Evolutionary conservation across 306 rosid genomes (phyloP).

Genomic region (Acacia melanoxylon): DNA sequence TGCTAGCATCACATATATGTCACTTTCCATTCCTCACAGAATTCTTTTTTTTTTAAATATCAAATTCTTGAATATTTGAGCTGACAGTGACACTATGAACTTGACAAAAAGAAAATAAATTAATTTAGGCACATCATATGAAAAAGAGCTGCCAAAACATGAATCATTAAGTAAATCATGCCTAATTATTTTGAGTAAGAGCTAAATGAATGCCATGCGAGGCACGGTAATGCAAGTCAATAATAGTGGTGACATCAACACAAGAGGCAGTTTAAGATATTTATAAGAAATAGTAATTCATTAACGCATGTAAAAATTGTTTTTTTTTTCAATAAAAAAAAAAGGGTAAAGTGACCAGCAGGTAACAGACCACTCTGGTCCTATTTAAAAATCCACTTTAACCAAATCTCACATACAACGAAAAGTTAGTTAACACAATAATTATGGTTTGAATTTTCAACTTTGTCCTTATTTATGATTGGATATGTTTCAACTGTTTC

Average conservation of each 20-base stretch:
- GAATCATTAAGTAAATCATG: background rate
- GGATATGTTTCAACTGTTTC: no score
- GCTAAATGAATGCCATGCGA: background rate
- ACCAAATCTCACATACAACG: no score
- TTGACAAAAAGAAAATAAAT: background rate
- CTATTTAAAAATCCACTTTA: no score
- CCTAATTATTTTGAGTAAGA: background rate
- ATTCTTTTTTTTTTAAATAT: background rate
- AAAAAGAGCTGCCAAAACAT: background rate
- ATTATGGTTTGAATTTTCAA: no score
- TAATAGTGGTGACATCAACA: no score
- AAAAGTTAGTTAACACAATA: no score
- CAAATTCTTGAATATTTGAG: background rate
- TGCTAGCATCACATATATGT: constrained; percentile 30
- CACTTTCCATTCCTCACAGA: constrained; percentile 12
- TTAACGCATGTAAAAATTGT: no score
- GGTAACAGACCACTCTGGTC: no score
- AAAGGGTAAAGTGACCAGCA: no score
- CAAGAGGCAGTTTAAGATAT: background rate
- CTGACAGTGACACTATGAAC: background rate
- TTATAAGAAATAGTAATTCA: background rate
- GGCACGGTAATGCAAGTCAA: background rate
- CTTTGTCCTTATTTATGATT: no score
- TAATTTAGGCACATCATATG: background rate
- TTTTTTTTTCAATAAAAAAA: background rate